Conservation (phyloP, 805 yeast species). For the Ogataea salicorniae region DNA sequence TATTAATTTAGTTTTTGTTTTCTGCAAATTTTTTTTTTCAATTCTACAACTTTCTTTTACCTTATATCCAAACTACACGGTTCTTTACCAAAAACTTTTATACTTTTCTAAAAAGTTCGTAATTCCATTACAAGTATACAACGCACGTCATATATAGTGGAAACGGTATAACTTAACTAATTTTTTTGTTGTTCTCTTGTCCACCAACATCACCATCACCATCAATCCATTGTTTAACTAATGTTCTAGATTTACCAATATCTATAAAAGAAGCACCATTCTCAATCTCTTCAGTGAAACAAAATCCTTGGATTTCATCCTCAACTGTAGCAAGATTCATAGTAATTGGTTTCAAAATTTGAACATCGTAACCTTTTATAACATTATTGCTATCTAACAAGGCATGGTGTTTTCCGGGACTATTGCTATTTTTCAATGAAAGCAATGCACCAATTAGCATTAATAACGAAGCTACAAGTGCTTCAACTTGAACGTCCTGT, state of each 20-base stretch:
- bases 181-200: not conserved
- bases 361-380: slow-evolving; percentile 22
- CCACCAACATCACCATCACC: not conserved
- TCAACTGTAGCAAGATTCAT: slow-evolving; percentile 44
- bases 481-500: slow-evolving; percentile 46
- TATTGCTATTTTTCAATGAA: slow-evolving; percentile 24
- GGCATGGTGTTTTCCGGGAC: not conserved
- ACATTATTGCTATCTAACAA: slow-evolving; percentile 8
- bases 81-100: no score
- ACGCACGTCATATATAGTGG: no score
- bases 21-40: no score
- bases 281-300: slow-evolving; percentile 40
- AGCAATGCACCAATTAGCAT: slow-evolving; percentile 36
- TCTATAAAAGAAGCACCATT: slow-evolving; percentile 50
- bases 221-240: slow-evolving; percentile 35
- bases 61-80: no score
- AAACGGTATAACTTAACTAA: not conserved
- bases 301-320: slow-evolving; percentile 42
- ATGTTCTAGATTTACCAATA: slow-evolving; percentile 38
- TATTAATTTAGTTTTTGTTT: no score
- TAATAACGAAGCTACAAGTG: slow-evolving; percentile 41
- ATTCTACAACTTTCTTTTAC: no score
- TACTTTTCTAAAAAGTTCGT: no score
- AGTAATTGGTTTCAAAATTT: slow-evolving; percentile 41
- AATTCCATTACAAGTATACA: not conserved